Base-by-base conservation (phyloP, 768 basidiomycete species). In the Serendipita sp. region DNA sequence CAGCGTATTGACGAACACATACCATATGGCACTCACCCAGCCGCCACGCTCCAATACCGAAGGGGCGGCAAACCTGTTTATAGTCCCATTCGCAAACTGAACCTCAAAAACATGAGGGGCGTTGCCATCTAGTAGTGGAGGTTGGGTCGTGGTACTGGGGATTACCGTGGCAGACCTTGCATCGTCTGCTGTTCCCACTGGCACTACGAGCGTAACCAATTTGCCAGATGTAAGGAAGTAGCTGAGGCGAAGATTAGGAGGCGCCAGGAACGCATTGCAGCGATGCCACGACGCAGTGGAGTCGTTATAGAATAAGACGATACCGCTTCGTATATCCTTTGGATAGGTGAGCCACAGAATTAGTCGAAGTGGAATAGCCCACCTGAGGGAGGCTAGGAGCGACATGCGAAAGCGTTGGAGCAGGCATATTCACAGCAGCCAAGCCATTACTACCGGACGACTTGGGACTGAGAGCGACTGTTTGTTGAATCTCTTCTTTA, bases 11-110 rank as follows among this genome's bases (percentile, higher is more conserved):
- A 38, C 7, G 14, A 5, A 58, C 22, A 69, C 76, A 68, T 70
- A 86, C 87, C 87, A 89, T 51, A 88, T 81, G 2, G 82, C 79
- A 67, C 83, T 84, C 58, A 89, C 78, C 87, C 87, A 89, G 7
- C 77, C 78, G 2, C 85, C 85, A 60, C 87, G 75, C 62, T 85
- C 84, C 64, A 78, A 76, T 28, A 81, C 78, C 22, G 81, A 81
- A 9, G 74, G 70, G 2, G 80, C 81, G 0, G 84, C 86, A 69
- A 89, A 86, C 62, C 75, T 80, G 68, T 86, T 83, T 61, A 71
- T 74, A 2, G 71, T 71, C 24, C 74, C 71, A 14, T 76, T 80
- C 61, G 81, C 77, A 62, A 86, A 84, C 17, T 78, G 60, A n/a
- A 89, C 67, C 69, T 87, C 85, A 63, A 89, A 88, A 0, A 83